Evolutionary conservation across 1,284 basidiomycete species (phyloP).

Genomic region (Marasmius oreades): DNA sequence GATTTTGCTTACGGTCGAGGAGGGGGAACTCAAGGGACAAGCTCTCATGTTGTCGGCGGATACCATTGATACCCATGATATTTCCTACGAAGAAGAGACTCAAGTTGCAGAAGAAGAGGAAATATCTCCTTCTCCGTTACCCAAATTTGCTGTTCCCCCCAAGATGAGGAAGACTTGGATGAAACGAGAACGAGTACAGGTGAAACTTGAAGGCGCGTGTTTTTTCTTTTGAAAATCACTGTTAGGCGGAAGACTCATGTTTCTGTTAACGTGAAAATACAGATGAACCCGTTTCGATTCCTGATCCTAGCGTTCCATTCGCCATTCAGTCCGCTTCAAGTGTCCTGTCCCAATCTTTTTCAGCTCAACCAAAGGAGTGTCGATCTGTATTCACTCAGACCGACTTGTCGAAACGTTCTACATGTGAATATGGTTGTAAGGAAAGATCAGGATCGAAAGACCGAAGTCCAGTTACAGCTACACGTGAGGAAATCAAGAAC

Average conservation of each 20-base stretch:
- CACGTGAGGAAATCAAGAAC: background rate
- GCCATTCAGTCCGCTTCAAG: background rate
- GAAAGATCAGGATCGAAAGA: slow-evolving; percentile 13
- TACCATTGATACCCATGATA: slow-evolving; percentile 30
- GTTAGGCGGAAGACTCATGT: background rate
- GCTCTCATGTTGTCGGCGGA: slow-evolving; percentile 55
- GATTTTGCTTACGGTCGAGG: slow-evolving; percentile 54
- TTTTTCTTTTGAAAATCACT: background rate
- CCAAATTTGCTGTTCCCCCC: slow-evolving; percentile 39
- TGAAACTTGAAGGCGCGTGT: slow-evolving; percentile 36
- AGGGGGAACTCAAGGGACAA: slow-evolving; percentile 49
- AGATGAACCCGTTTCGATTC: slow-evolving; percentile 5
- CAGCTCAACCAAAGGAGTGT: background rate
- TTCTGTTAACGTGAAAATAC: background rate
- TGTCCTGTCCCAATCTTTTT: background rate
- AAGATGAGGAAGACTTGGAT: slow-evolving; percentile 58
- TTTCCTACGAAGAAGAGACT: slow-evolving; percentile 34
- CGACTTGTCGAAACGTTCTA: slow-evolving; percentile 12
- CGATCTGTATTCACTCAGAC: slow-evolving; percentile 22
- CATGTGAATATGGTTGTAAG: no score
- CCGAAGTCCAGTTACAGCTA: background rate
- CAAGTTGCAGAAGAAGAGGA: slow-evolving; percentile 37
- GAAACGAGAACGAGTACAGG: slow-evolving; percentile 37
- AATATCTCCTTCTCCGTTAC: slow-evolving; percentile 11
- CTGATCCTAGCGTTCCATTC: background rate